Evolutionary conservation across 1,284 basidiomycete genomes (phyloP).

Genomic region (Gomphus bonarii): DNA sequence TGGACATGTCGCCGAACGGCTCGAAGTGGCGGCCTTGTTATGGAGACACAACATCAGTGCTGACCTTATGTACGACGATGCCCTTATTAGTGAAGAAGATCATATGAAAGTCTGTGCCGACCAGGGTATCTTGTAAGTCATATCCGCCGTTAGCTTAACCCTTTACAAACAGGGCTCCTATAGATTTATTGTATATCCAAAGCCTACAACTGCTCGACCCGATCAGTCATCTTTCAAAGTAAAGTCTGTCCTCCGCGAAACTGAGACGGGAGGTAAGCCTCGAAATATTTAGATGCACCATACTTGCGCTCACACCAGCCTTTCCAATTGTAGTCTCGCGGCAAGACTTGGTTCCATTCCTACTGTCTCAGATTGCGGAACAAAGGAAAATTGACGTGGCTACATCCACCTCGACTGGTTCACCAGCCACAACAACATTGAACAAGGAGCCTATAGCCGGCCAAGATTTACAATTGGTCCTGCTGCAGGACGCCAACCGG

Average conservation of each 20-base stretch:
- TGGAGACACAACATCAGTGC: slow-evolving; percentile 80
- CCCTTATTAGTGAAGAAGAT: slow-evolving; percentile 53
- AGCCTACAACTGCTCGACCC: slow-evolving; percentile 43
- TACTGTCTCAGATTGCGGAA: slow-evolving; percentile 68
- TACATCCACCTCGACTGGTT: slow-evolving; percentile 30
- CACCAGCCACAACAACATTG: slow-evolving; percentile 32
- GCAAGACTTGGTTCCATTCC: slow-evolving; percentile 58
- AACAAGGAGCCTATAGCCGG: slow-evolving; percentile 34
- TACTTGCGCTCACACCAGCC: slow-evolving; percentile 9
- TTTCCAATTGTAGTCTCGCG: slow-evolving; percentile 33
- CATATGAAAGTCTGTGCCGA: slow-evolving; percentile 55
- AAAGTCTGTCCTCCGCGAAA: slow-evolving; percentile 67
- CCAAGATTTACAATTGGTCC: slow-evolving; percentile 51
- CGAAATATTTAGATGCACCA: neutral
- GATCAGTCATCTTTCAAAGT: slow-evolving; percentile 68
- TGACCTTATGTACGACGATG: slow-evolving; percentile 79
- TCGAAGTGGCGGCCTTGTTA: slow-evolving; percentile 67
- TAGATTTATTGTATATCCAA: slow-evolving; percentile 65
- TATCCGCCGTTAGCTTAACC: neutral
- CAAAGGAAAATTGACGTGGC: slow-evolving; percentile 58
- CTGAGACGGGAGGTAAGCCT: slow-evolving; percentile 56
- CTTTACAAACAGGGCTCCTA: neutral
- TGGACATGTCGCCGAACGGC: slow-evolving; percentile 64
- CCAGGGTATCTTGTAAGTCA: slow-evolving; percentile 67
- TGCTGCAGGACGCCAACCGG: slow-evolving; percentile 42